Percentiles rank a stretch among this genome's conserved stretches.
Conservation (phyloP, 106 monocot species). For the Acorus gramineus region DNA sequence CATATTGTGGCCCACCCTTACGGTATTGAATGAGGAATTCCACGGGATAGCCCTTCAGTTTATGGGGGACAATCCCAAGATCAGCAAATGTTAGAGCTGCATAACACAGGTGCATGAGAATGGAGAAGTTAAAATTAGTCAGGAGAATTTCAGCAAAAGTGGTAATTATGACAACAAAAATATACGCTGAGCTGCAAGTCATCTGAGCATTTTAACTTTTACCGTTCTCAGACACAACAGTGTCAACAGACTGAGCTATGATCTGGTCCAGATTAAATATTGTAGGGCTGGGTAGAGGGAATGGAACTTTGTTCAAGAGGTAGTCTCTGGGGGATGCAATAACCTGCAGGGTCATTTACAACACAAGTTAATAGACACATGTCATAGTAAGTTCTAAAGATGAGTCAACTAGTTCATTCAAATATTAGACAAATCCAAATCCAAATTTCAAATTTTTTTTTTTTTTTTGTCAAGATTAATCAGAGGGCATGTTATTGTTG, state of each 20-base stretch:
- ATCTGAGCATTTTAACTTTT: not conserved
- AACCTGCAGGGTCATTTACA: conserved; percentile 31
- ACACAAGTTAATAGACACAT: not conserved
- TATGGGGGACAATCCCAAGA: conserved; percentile 70
- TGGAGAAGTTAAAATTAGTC: not conserved
- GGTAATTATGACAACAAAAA: not conserved
- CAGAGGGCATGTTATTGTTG: too few relatives aligned
- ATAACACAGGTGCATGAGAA: not conserved
- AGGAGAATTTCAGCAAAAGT: not conserved
- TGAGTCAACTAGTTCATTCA: too few relatives aligned
- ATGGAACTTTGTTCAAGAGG: conserved; percentile 90
- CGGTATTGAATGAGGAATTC: conserved; percentile 82
- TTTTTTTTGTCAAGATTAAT: too few relatives aligned
- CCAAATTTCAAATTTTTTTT: too few relatives aligned
- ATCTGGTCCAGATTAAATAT: conserved; percentile 90
- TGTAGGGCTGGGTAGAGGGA: conserved; percentile 72
- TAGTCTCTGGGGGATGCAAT: conserved; percentile 74
- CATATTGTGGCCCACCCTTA: conserved; percentile 74
- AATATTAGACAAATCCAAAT: too few relatives aligned
- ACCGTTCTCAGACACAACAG: conserved; percentile 71
- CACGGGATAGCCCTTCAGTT: conserved; percentile 82
- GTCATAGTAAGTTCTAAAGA: too few relatives aligned
- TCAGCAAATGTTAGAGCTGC: conserved; percentile 81
- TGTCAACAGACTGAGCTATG: conserved; percentile 49
- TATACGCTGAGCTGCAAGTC: not conserved